These are phyloP conservation scores for Agaricus subrufescens DNA, from an alignment of 768 basidiomycete genomes.

Conservation along the genomic window DNA sequence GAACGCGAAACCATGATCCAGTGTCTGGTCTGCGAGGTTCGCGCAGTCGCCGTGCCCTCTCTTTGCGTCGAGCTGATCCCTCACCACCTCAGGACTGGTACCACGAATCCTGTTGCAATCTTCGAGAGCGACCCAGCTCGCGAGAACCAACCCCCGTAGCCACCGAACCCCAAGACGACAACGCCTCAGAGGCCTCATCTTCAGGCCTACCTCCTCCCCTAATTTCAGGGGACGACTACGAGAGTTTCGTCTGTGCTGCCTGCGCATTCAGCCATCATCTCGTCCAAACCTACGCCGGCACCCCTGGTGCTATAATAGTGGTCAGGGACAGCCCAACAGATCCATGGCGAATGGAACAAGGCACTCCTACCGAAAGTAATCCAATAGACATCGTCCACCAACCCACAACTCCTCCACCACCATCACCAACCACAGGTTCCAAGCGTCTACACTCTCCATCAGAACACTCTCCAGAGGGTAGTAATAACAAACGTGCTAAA, in stretches of 20 bases:
- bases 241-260: conserved; percentile 65
- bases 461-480: conserved; percentile 30
- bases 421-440: conserved; percentile 19
- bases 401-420: conserved; percentile 15
- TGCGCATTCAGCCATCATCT: conserved; percentile 57
- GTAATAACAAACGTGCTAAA: conserved; percentile 28
- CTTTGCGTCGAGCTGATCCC: neutral
- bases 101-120: conserved; percentile 84
- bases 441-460: conserved; percentile 50
- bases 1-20: conserved; percentile 88
- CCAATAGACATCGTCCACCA: conserved; percentile 12
- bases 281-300: conserved; percentile 63
- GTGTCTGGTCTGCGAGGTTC: conserved; percentile 80
- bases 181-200: conserved; percentile 57
- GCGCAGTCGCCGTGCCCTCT: conserved; percentile 19
- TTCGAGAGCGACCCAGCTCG: conserved; percentile 59
- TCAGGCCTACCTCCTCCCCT: conserved; percentile 65
- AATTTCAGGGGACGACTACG: conserved; percentile 65
- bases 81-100: conserved; percentile 68
- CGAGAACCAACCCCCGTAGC: conserved; percentile 34
- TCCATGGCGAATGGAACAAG: conserved; percentile 40
- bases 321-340: conserved; percentile 41
- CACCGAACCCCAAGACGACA: conserved; percentile 33
- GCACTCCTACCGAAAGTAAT: neutral
- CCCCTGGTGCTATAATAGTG: conserved; percentile 63